Evolutionary conservation across 495 filamentous ascomycete genomes (phyloP).

Genomic region (Aspergillus sparsus): DNA sequence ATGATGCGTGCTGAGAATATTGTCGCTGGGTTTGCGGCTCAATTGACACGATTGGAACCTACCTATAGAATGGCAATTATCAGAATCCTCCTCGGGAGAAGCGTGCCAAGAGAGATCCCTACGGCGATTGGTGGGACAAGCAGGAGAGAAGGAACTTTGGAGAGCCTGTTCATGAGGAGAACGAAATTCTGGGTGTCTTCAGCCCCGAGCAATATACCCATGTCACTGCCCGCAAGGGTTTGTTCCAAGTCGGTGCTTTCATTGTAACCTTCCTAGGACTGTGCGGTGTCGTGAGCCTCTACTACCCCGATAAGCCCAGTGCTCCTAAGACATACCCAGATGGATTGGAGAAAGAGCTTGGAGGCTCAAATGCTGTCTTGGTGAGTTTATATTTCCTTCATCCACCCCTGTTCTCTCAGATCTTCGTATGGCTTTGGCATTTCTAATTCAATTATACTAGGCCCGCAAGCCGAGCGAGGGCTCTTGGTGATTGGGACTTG

Average conservation of each 20-base stretch:
- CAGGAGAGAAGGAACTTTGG: constrained; percentile 95
- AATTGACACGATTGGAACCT: constrained; percentile 21
- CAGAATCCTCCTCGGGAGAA: constrained; percentile 82
- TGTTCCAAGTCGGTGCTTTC: constrained; percentile 74
- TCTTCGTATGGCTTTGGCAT: not conserved
- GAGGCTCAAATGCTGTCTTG: constrained; percentile 58
- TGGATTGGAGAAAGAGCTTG: constrained; percentile 83
- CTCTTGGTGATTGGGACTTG: constrained; percentile 40
- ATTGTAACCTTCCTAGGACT: constrained; percentile 68
- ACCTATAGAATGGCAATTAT: constrained; percentile 82
- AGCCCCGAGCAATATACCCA: constrained; percentile 88
- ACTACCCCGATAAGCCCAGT: constrained; percentile 84
- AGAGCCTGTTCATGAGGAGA: constrained; percentile 94
- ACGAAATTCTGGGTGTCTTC: constrained; percentile 92
- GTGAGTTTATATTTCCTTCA: constrained; percentile 33
- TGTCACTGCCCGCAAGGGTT: constrained; percentile 68
- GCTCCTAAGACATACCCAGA: constrained; percentile 77
- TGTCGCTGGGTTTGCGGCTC: constrained; percentile 8
- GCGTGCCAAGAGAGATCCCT: constrained; percentile 86
- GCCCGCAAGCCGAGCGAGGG: constrained; percentile 47
- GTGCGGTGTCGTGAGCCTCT: constrained; percentile 65
- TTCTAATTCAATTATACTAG: constrained; percentile 25
- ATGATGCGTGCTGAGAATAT: constrained; percentile 23
- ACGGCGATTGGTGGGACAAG: constrained; percentile 96
- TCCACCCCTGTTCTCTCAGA: not conserved